Conservation (phyloP, 768 basidiomycete genomes). For the Hemileccinum impolitum region DNA sequence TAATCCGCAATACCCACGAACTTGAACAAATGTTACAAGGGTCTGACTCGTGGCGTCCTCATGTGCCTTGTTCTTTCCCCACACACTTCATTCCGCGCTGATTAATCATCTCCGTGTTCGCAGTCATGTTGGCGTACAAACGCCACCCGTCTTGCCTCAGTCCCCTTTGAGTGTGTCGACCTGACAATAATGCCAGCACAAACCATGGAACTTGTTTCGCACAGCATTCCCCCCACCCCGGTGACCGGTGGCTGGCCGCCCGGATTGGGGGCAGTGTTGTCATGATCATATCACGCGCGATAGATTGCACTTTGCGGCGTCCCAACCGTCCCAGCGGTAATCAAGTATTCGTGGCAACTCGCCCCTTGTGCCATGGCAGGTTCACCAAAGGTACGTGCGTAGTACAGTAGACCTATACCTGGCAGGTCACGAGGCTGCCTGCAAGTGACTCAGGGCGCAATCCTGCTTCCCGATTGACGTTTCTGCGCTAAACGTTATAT, state of each 20-base stretch:
- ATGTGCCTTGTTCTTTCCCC: constrained; percentile 6
- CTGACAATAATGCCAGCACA: constrained; percentile 3
- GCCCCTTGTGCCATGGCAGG: background rate
- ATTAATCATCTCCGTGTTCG: constrained; percentile 2
- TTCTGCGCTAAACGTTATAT: constrained; percentile 18
- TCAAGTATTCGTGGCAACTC: background rate
- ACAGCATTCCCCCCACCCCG: background rate
- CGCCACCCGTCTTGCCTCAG: constrained; percentile 1
- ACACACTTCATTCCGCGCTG: constrained; percentile 7
- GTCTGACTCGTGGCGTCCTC: background rate
- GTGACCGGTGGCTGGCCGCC: background rate
- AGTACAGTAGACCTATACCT: background rate
- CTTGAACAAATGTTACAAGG: background rate
- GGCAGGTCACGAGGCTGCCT: constrained; percentile 7
- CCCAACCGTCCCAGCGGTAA: background rate
- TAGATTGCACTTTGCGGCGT: background rate
- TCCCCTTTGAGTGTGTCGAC: constrained; percentile 3
- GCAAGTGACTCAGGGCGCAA: constrained; percentile 13
- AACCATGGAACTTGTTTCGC: background rate
- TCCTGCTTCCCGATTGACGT: constrained; percentile 14
- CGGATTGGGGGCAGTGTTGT: background rate
- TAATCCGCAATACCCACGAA: background rate
- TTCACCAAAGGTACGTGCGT: constrained; percentile 7
- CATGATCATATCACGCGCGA: background rate
- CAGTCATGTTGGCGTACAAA: background rate